phyloP scores from a whole-genome alignment of 2,329 filamentous ascomycete genomes.

The Calonectria pteridis region DNA sequence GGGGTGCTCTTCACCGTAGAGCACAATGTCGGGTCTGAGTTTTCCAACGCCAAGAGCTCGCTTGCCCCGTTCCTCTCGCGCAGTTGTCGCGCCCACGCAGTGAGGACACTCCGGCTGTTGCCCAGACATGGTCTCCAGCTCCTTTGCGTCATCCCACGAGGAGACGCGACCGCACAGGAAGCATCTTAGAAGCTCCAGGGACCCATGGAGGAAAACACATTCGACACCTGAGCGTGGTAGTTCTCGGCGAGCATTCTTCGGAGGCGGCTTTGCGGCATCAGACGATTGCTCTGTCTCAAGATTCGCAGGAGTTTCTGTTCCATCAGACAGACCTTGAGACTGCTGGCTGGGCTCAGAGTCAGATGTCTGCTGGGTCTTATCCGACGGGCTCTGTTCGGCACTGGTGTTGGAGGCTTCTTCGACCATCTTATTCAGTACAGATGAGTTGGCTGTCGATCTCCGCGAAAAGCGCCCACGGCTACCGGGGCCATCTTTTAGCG shows the following conservation, averaged over 20 bases:
- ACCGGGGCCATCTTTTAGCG: conserved; percentile 72
- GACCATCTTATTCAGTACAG: conserved; percentile 53
- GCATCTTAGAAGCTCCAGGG: conserved; percentile 74
- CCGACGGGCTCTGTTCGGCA: conserved; percentile 36
- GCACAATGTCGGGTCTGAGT: conserved; percentile 78
- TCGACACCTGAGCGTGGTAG: conserved; percentile 62
- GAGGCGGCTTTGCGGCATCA: conserved; percentile 32
- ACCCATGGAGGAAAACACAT: conserved; percentile 79
- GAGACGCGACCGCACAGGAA: conserved; percentile 70
- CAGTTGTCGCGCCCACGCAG: conserved; percentile 72
- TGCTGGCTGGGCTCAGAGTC: conserved; percentile 38
- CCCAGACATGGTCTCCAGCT: conserved; percentile 70
- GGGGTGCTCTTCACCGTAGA: conserved; percentile 81
- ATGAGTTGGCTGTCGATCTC: conserved; percentile 53
- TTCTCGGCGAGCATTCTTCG: conserved; percentile 44
- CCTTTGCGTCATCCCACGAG: conserved; percentile 70
- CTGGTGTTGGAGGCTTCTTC: conserved; percentile 46
- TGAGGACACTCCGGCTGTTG: conserved; percentile 76
- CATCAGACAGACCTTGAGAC: conserved; percentile 32
- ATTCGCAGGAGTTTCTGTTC: conserved; percentile 23
- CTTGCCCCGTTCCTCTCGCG: conserved; percentile 74
- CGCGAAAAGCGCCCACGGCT: conserved; percentile 71
- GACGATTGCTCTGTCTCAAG: conserved; percentile 37
- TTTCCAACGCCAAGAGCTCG: conserved; percentile 76
- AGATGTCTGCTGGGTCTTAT: conserved; percentile 34